phyloP scores from a whole-genome alignment of 352 stramenopile genomes.

The Phytopythium chamaehyphon region DNA sequence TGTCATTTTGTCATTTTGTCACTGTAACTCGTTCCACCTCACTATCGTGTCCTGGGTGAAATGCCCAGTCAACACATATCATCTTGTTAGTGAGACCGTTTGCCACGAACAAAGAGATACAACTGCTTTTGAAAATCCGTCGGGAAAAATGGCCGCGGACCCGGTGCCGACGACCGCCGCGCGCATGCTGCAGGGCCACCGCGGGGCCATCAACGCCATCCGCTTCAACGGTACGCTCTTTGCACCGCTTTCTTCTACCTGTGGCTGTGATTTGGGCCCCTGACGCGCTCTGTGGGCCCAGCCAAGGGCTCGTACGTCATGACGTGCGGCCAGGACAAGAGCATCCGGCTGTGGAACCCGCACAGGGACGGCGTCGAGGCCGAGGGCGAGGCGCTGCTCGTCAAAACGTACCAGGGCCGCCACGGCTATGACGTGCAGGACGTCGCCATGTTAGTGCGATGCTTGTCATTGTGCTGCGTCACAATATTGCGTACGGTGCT shows the following conservation, averaged over 20 bases:
- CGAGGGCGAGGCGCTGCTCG: slow-evolving; percentile 54
- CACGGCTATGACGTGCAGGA: slow-evolving; percentile 89
- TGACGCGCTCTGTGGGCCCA: slow-evolving; percentile 9
- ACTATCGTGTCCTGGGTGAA: no score
- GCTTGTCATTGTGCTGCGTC: background rate
- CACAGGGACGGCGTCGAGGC: slow-evolving; percentile 65
- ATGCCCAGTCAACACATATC: no score
- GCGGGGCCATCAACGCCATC: slow-evolving; percentile 68
- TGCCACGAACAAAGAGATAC: background rate
- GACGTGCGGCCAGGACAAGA: slow-evolving; percentile 86
- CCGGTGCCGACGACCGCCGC: slow-evolving; percentile 28
- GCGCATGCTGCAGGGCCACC: slow-evolving; percentile 63
- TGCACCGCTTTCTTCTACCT: background rate
- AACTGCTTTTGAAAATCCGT: background rate
- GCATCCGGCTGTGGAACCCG: slow-evolving; percentile 85
- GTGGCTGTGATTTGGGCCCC: background rate
- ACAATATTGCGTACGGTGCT: no score
- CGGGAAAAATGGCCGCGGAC: slow-evolving; percentile 7
- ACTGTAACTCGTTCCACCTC: no score
- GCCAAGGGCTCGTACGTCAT: slow-evolving; percentile 89
- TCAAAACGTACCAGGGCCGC: slow-evolving; percentile 83
- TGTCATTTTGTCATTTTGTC: no score
- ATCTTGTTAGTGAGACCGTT: no score
- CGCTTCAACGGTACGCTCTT: slow-evolving; percentile 68
- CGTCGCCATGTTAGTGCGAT: slow-evolving; percentile 68